Conservation (phyloP, 2,329 filamentous ascomycete species). For the Cladosporium colombiae region DNA sequence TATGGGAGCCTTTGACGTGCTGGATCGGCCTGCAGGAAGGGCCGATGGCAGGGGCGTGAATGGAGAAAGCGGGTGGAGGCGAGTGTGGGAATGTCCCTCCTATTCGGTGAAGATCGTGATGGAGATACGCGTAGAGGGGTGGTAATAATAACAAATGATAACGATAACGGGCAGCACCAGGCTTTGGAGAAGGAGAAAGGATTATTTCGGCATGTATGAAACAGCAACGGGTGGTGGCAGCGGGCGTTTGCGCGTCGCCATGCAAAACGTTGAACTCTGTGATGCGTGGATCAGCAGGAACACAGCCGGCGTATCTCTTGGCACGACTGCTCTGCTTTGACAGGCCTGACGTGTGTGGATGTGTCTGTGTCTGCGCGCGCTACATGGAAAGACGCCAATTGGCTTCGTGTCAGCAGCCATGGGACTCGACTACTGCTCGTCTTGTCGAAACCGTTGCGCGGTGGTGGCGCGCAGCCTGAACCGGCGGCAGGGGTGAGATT, state of each 20-base stretch:
- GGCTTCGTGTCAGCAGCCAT: background rate
- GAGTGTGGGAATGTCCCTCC: background rate
- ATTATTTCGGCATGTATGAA: background rate
- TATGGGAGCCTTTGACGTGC: background rate
- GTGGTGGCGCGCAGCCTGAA: background rate
- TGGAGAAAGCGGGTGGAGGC: background rate
- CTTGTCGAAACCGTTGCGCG: background rate
- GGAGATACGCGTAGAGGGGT: background rate
- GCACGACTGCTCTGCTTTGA: background rate
- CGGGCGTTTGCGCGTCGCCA: conserved; percentile 7
- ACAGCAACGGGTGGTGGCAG: background rate
- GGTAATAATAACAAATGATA: background rate
- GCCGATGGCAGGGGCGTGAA: background rate
- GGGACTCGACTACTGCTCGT: background rate
- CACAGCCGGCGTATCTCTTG: conserved; percentile 11
- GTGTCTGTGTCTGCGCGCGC: background rate
- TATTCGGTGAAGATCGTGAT: background rate
- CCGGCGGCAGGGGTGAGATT: conserved; percentile 3
- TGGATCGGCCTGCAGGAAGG: background rate
- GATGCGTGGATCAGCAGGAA: background rate
- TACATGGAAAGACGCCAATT: background rate
- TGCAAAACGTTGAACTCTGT: conserved; percentile 6
- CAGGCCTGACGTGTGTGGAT: background rate
- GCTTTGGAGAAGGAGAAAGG: background rate
- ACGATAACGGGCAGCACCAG: background rate